phyloP scores from a whole-genome alignment of 2,329 filamentous ascomycete genomes.

The Alternaria ventricosa region DNA sequence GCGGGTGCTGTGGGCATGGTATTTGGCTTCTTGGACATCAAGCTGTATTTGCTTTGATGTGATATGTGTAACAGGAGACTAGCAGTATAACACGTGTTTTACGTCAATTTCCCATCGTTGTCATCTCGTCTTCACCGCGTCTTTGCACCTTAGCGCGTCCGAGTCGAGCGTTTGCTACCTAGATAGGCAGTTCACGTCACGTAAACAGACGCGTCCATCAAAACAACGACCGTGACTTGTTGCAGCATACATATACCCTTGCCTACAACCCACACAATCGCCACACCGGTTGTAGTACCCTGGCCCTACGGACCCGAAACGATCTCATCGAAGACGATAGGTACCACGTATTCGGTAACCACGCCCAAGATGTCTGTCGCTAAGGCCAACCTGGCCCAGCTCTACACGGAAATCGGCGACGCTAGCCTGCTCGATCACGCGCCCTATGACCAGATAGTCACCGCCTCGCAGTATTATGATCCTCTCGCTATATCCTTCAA shows the following conservation, averaged over 20 bases:
- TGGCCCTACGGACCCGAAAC: not conserved
- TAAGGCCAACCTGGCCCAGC: not conserved
- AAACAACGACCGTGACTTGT: not conserved
- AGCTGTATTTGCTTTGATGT: not conserved
- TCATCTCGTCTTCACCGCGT: not conserved
- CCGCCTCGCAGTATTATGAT: not conserved
- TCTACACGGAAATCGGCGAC: not conserved
- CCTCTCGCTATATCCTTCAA: not conserved
- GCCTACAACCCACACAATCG: not conserved
- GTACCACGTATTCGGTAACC: not conserved
- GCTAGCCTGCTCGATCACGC: not conserved
- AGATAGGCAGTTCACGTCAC: not conserved
- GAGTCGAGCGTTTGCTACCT: not conserved
- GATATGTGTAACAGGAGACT: not conserved
- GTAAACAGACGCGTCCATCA: not conserved
- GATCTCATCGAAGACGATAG: not conserved
- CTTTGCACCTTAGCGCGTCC: not conserved
- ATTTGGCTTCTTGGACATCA: not conserved
- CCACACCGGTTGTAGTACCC: not conserved
- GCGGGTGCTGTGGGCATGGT: not conserved
- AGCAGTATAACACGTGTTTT: not conserved
- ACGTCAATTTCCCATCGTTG: too few relatives aligned
- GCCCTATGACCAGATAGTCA: not conserved
- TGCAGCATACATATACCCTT: too few relatives aligned
- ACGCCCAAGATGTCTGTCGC: not conserved